A percentile compares a stretch with the other conserved stretches of the same genome.
phyloP scores from a whole-genome alignment of 768 basidiomycete genomes.

The Xerocomus potaroensis region DNA sequence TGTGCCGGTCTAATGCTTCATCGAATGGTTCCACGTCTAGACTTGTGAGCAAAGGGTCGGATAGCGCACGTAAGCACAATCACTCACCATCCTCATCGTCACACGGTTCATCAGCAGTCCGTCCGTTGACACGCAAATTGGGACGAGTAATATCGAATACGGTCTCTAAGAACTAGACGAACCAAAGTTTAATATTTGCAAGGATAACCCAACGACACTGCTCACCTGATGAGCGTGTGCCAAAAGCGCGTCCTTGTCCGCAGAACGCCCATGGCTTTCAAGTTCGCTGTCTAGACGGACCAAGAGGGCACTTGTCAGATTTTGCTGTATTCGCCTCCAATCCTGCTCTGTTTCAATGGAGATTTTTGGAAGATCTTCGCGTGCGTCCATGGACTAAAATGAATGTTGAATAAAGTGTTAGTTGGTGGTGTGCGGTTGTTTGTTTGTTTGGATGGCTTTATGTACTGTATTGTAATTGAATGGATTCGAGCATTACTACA shows the following conservation, averaged over 20 bases:
- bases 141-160: slow-evolving; percentile 60
- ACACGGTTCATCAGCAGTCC: slow-evolving; percentile 63
- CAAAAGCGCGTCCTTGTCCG: slow-evolving; percentile 45
- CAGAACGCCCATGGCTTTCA: slow-evolving; percentile 33
- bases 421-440: no score
- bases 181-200: neutral
- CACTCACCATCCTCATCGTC: slow-evolving; percentile 49
- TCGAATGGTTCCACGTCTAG: slow-evolving; percentile 80
- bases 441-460: slow-evolving; percentile 4
- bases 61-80: neutral
- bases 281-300: slow-evolving; percentile 46
- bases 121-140: slow-evolving; percentile 79
- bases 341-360: slow-evolving; percentile 63
- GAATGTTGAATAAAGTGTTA: neutral
- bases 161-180: slow-evolving; percentile 52
- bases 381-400: slow-evolving; percentile 21
- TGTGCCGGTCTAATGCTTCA: slow-evolving; percentile 76
- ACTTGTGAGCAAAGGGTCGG: neutral
- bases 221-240: slow-evolving; percentile 50
- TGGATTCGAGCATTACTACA: no score
- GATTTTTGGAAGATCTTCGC: slow-evolving; percentile 47
- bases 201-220: neutral
- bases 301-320: slow-evolving; percentile 46
- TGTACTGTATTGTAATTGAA: no score
- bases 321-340: slow-evolving; percentile 59